Evolutionary conservation across 345 rosid genomes (phyloP).

Genomic region (Populus simonii): DNA sequence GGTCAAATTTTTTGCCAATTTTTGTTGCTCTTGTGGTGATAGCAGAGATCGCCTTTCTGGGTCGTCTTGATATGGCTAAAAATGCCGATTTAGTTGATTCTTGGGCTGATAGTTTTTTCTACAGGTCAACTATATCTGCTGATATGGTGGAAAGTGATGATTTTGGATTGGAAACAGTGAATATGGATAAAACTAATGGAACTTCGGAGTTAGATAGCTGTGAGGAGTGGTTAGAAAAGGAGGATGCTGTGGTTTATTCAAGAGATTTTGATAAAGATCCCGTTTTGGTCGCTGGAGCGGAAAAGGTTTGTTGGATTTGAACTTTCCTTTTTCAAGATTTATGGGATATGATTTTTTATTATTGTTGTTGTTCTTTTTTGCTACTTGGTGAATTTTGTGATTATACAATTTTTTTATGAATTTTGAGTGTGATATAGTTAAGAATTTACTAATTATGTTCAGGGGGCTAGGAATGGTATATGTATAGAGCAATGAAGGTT

Average conservation of each 20-base stretch:
- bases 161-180: not conserved
- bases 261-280: slow-evolving; percentile 82
- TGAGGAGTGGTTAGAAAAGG: slow-evolving; percentile 73
- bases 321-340: not conserved
- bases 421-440: too few species aligned
- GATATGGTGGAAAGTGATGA: slow-evolving; percentile 10
- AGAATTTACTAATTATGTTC: too few species aligned
- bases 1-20: slow-evolving; percentile 58
- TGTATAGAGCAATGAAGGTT: too few species aligned
- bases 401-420: not conserved
- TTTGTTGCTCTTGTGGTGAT: slow-evolving; percentile 64
- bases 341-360: not conserved
- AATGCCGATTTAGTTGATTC: slow-evolving; percentile 63
- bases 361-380: not conserved
- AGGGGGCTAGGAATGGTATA: too few species aligned
- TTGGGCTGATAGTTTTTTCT: slow-evolving; percentile 56
- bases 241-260: slow-evolving; percentile 57
- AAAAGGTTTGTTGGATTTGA: slow-evolving; percentile 28
- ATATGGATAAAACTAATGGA: slow-evolving; percentile 10
- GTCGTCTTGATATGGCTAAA: slow-evolving; percentile 70
- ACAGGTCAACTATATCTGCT: slow-evolving; percentile 21
- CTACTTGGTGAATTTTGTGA: not conserved
- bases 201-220: slow-evolving; percentile 40
- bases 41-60: slow-evolving; percentile 75
- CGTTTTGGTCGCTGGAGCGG: slow-evolving; percentile 52